A percentile compares a stretch with the other conserved stretches of the same genome.
phyloP scores from a whole-genome alignment of 2,329 filamentous ascomycete genomes.

The Aspergillus uvarum region DNA sequence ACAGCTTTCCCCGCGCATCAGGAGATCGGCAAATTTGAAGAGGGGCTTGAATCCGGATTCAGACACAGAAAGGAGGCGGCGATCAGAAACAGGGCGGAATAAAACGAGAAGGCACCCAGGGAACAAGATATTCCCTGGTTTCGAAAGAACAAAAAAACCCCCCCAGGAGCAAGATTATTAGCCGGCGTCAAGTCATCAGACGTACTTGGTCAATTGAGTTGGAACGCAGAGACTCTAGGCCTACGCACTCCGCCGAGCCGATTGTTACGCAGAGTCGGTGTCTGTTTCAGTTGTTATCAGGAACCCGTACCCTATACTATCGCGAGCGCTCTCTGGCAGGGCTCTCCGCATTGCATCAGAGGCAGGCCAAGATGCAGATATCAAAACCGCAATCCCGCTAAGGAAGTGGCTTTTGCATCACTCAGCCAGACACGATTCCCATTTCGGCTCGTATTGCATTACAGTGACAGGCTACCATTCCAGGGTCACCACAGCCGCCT shows the following conservation, averaged over 20 bases:
- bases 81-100: slow-evolving; percentile 23
- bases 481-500: slow-evolving; percentile 31
- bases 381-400: slow-evolving; percentile 42
- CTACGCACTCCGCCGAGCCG: slow-evolving; percentile 10
- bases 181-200: slow-evolving; percentile 15
- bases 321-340: slow-evolving; percentile 43
- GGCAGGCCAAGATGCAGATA: slow-evolving; percentile 46
- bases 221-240: slow-evolving; percentile 12
- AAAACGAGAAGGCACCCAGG: slow-evolving; percentile 14
- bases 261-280: slow-evolving; percentile 24
- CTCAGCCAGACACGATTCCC: slow-evolving; percentile 31
- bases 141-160: slow-evolving; percentile 9
- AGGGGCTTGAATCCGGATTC: slow-evolving; percentile 25
- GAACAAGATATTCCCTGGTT: slow-evolving; percentile 17
- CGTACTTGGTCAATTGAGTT: slow-evolving; percentile 11
- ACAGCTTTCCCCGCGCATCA: slow-evolving; percentile 37
- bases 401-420: slow-evolving; percentile 40
- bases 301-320: slow-evolving; percentile 24
- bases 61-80: slow-evolving; percentile 18
- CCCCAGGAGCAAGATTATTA: neutral
- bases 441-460: slow-evolving; percentile 34
- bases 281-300: slow-evolving; percentile 26
- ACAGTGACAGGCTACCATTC: slow-evolving; percentile 24
- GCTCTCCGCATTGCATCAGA: slow-evolving; percentile 42
- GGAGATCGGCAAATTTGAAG: slow-evolving; percentile 32